A percentile compares a stretch with the other conserved stretches of the same genome.
Conservation (phyloP, 306 rosid genomes). For the Vicia sativa region DNA sequence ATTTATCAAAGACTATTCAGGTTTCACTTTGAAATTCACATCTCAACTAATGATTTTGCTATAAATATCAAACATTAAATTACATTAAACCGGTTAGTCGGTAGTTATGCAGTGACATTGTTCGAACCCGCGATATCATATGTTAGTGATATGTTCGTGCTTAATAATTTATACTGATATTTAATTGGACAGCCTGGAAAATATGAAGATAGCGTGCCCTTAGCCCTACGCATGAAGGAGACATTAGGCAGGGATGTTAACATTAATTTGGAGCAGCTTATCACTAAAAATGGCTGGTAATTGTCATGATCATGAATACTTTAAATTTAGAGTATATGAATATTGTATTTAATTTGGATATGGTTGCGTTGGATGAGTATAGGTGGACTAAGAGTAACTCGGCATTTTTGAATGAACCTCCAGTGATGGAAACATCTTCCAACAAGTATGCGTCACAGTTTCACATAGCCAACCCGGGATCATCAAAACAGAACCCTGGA, state of each 20-base stretch:
- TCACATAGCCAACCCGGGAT: constrained; percentile 50
- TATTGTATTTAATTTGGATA: background rate
- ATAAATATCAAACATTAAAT: background rate
- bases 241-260: constrained; percentile 32
- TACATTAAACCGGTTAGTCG: no score
- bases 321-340: no score
- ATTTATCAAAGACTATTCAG: constrained; percentile 38
- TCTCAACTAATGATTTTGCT: background rate
- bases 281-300: constrained; percentile 64
- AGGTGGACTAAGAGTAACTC: constrained; percentile 91
- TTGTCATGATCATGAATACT: no score
- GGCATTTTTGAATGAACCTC: constrained; percentile 94
- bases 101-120: no score
- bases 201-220: constrained; percentile 36
- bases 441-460: constrained; percentile 60
- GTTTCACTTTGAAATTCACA: constrained; percentile 32
- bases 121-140: no score
- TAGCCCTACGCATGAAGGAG: constrained; percentile 20
- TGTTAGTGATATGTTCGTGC: background rate
- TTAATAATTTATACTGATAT: background rate
- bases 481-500: constrained; percentile 31
- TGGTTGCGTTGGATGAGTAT: constrained; percentile 17
- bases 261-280: constrained; percentile 48
- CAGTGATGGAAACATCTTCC: constrained; percentile 53
- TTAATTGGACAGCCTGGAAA: constrained; percentile 9